These are phyloP conservation scores for Salix viminalis DNA, from an alignment of 345 rosid species.

Conservation along the genomic window DNA sequence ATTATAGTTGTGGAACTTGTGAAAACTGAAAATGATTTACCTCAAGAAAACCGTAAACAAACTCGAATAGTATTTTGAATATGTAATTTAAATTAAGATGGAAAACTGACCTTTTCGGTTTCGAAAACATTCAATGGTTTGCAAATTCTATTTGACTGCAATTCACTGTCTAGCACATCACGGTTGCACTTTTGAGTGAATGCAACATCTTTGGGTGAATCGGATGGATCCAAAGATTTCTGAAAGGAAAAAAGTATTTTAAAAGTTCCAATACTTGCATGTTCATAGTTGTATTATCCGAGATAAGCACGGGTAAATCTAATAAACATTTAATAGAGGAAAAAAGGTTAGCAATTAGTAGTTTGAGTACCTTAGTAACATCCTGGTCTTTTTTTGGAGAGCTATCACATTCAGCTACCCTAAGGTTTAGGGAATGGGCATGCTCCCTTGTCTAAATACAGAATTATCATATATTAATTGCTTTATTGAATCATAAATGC, in stretches of 20 bases:
- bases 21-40: too few species aligned
- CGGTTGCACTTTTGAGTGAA: neutral
- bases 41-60: neutral
- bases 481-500: neutral
- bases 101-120: constrained; percentile 41
- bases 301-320: too few species aligned
- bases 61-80: neutral
- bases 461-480: neutral
- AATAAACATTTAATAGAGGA: neutral
- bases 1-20: neutral
- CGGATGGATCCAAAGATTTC: constrained; percentile 19
- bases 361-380: too few species aligned
- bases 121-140: constrained; percentile 23
- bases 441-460: neutral
- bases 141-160: neutral
- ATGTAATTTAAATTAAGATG: neutral
- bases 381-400: too few species aligned
- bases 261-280: neutral
- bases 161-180: constrained; percentile 13
- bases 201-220: constrained; percentile 15
- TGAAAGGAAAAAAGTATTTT: neutral
- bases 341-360: neutral
- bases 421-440: neutral
- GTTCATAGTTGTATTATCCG: neutral
- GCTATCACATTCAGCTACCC: neutral